Base-by-base conservation (phyloP, 176 grass and related monocot species). In the Triticum turgidum region DNA sequence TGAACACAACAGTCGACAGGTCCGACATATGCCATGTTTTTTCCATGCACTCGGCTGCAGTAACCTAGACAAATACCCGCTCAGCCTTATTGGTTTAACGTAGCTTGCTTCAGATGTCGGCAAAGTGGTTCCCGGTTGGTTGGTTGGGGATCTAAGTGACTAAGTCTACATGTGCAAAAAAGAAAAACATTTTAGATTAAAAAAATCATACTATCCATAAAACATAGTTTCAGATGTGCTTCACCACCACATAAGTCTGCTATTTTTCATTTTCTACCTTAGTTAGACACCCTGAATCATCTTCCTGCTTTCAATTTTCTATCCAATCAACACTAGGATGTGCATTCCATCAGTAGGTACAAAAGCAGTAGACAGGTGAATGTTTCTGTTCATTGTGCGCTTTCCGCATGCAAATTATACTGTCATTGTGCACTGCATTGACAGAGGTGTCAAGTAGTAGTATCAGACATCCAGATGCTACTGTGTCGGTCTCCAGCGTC, bases 71-170 rank as follows among this genome's bases (percentile, higher is more conserved):
- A 69, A 34, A 20, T 44, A 29, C 44, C 45, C 73, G 0, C 44
- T 32, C 44, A 85, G 37, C 20, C 21, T 78, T 83, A 61, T 89
- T 67, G 61, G 56, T 89, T 76, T 38, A 81, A 47, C 11, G 0
- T 61, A 61, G 77, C 45, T 85, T 85, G 44, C 59, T 81, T 68
- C 35, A 81, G 76, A 85, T 81, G 35, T 33, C 75, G 45, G 21
- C 70, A 75, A 37, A 66, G 24, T 67, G 69, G 32, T 76, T 85
- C 67, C 56, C 22, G 3, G 72, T 51, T 76, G 66, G 72, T 51
- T 76, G 66, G 42, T 74, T 80, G 67, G 67, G 82, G 67, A 85
- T 59, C 82, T 73, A 20, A 21, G 54, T 18, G 54, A 58, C 18
- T 21, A 58, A 64, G 42, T 10, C 65, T 24, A 20, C 58, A 75